Conservation (phyloP, 2,329 filamentous ascomycete species). For the Cladosporium halotolerans region DNA sequence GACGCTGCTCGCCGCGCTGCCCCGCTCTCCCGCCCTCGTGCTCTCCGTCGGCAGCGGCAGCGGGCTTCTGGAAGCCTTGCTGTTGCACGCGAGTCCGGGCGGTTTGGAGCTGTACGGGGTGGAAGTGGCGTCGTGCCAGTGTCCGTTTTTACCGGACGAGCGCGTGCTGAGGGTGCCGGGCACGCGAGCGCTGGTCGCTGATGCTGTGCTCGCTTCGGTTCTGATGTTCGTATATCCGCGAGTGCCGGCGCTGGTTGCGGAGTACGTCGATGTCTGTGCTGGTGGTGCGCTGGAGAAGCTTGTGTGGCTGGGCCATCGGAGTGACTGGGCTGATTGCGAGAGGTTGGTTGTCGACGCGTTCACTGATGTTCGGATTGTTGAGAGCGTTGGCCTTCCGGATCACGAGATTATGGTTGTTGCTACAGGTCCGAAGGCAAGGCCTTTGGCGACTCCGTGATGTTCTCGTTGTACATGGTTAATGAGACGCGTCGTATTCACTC, state of each 20-base stretch:
- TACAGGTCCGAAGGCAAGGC: constrained; percentile 5
- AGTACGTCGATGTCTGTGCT: constrained; percentile 38
- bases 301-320: constrained; percentile 39
- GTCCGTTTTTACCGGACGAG: constrained; percentile 39
- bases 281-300: constrained; percentile 29
- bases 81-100: constrained; percentile 29
- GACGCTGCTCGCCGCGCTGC: constrained; percentile 15
- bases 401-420: constrained; percentile 20
- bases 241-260: constrained; percentile 38
- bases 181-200: constrained; percentile 38
- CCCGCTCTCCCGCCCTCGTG: constrained; percentile 16
- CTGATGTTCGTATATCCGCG: constrained; percentile 52
- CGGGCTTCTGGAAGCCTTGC: constrained; percentile 44
- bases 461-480: neutral
- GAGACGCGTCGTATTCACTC: neutral
- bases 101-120: constrained; percentile 38
- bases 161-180: constrained; percentile 40
- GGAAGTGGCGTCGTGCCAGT: constrained; percentile 42
- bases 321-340: constrained; percentile 34
- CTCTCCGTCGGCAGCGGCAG: constrained; percentile 45
- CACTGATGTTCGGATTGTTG: neutral
- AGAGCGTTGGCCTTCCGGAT: constrained; percentile 13
- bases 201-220: constrained; percentile 37
- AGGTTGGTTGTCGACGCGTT: constrained; percentile 12
- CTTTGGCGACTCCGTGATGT: neutral